These are phyloP conservation scores for Helicocarpus griseus DNA, from an alignment of 2,329 filamentous ascomycete genomes.

Conservation along the genomic window DNA sequence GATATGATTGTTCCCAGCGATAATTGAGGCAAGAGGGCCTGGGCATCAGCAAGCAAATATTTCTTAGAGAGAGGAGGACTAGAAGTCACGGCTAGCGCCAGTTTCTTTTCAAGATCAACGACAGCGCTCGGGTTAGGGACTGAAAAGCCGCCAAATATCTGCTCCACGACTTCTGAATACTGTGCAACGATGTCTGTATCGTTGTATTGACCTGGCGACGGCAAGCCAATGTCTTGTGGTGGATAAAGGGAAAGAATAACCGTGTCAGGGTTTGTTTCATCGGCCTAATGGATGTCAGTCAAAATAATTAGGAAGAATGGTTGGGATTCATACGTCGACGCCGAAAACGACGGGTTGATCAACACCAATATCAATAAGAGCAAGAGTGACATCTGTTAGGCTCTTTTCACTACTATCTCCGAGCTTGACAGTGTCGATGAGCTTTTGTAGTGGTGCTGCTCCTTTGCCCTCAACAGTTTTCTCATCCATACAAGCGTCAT, in stretches of 20 bases:
- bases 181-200: slow-evolving; percentile 43
- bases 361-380: slow-evolving; percentile 29
- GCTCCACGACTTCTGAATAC: slow-evolving; percentile 40
- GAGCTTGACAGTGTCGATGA: slow-evolving; percentile 45
- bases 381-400: slow-evolving; percentile 28
- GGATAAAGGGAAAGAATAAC: slow-evolving; percentile 40
- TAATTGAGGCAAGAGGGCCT: slow-evolving; percentile 47
- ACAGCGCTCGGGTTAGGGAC: slow-evolving; percentile 29
- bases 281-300: slow-evolving; percentile 25
- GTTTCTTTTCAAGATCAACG: slow-evolving; percentile 50
- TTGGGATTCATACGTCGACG: background rate
- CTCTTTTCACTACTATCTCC: slow-evolving; percentile 15
- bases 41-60: slow-evolving; percentile 45
- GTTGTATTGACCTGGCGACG: slow-evolving; percentile 52
- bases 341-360: slow-evolving; percentile 23
- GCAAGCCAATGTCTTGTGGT: slow-evolving; percentile 45
- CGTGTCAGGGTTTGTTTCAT: slow-evolving; percentile 47
- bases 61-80: background rate
- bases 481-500: slow-evolving; percentile 58
- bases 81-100: slow-evolving; percentile 40
- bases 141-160: slow-evolving; percentile 33
- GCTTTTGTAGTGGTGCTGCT: slow-evolving; percentile 44
- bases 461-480: slow-evolving; percentile 47
- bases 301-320: background rate
- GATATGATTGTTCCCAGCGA: slow-evolving; percentile 44